Evolutionary conservation across 2,329 filamentous ascomycete species (phyloP), one percentile per base, ranked within the genome.

Genomic region (Curvularia sp.): DNA sequence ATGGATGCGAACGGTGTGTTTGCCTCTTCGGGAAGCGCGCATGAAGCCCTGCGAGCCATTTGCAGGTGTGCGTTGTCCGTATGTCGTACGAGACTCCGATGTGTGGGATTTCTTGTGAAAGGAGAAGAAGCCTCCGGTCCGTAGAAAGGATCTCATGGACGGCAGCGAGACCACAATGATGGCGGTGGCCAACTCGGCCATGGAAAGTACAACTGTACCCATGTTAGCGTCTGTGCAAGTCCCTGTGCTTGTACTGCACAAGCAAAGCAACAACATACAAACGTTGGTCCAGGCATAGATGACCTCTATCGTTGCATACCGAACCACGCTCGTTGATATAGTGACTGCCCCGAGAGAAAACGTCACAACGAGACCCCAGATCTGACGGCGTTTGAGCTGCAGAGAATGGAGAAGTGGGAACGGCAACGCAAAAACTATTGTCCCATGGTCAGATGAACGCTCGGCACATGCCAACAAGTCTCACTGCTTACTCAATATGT

Each of bases 81-180:
- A 59, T 47, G 53, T 53, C 9, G 54, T 47, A n/a, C 44, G 50
- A 18, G 55, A 58, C 15, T 56, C 35, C 4, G 62, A 67, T 5
- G 60, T 60, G 10, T 57, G 60, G 10, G 60, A 66, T n/a, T 54
- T 57, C 31, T 62, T 63, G n/a, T 49, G 65, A 4, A 60, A 65
- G 5, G 66, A 65, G 20, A 68, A 68, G 12, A 68, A 54, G 38
- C 59, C 49, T 33, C 64, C 66, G 8, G 65, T 58, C 49, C 66
- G 63, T 2, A 71, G 49, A 31, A 66, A 69, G 12, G 63, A 58
- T 57, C 68, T 52, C 61, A 71, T 66, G 2, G 69, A 66, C 9
- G 69, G 69, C 1, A 70, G 53, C 0, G 66, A 67, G 6, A 67
- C 66, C 8, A 71, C 68, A 58, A 71, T 71, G 20, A 71, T 69